phyloP scores from a whole-genome alignment of 352 stramenopile genomes.

The Phytophthora citrophthora region DNA sequence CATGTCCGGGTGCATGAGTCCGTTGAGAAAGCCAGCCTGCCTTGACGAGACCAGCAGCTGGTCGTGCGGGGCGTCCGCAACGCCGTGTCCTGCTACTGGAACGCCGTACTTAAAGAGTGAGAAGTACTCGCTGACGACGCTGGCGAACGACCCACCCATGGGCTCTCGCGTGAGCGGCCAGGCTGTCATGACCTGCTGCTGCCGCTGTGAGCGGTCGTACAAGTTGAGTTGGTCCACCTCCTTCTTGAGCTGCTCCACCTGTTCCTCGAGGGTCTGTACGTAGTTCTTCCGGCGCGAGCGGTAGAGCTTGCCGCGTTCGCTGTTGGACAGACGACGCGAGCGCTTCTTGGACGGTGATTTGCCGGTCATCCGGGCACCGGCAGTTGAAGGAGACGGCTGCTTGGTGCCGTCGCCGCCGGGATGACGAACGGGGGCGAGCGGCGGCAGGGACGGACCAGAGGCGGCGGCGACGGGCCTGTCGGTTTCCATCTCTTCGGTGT shows the following conservation, averaged over 20 bases:
- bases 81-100: slow-evolving; percentile 31
- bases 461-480: background rate
- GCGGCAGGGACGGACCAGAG: slow-evolving; percentile 6
- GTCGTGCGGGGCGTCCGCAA: slow-evolving; percentile 14
- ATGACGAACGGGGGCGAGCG: slow-evolving; percentile 23
- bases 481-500: background rate
- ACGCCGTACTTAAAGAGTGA: slow-evolving; percentile 66
- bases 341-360: slow-evolving; percentile 42
- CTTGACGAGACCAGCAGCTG: slow-evolving; percentile 36
- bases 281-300: slow-evolving; percentile 59
- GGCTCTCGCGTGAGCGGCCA: slow-evolving; percentile 27
- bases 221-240: slow-evolving; percentile 49
- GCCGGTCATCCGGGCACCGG: background rate
- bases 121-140: slow-evolving; percentile 68
- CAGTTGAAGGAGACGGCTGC: slow-evolving; percentile 6
- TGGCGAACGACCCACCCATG: slow-evolving; percentile 36
- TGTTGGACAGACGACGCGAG: slow-evolving; percentile 60
- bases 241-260: slow-evolving; percentile 57
- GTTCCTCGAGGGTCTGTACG: slow-evolving; percentile 42
- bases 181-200: slow-evolving; percentile 16
- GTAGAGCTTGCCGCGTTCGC: slow-evolving; percentile 68
- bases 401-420: background rate
- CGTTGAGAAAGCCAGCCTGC: slow-evolving; percentile 41
- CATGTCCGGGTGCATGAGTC: slow-evolving; percentile 57
- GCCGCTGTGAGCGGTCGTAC: slow-evolving; percentile 5